A percentile compares a stretch with the other conserved stretches of the same genome.
Conservation (phyloP, 1,284 basidiomycete genomes). For the Irpex sp. region DNA sequence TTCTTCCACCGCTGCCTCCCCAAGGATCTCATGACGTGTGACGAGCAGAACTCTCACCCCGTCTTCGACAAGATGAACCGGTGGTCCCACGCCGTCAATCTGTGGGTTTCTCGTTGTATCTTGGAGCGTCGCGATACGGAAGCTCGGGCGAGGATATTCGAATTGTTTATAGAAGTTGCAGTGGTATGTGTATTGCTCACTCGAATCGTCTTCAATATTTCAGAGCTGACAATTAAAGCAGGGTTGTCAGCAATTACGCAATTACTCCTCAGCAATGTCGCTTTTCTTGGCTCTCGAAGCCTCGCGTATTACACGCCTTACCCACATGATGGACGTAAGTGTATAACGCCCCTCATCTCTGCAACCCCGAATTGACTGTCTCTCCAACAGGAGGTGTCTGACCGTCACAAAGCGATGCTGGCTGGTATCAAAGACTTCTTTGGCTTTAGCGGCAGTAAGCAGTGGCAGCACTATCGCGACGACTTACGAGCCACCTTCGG, state of each 20-base stretch:
- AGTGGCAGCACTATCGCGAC: background rate
- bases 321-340: slow-evolving; percentile 3
- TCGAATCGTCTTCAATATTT: background rate
- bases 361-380: background rate
- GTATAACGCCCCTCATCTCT: background rate
- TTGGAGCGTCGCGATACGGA: background rate
- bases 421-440: slow-evolving; percentile 1
- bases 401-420: background rate
- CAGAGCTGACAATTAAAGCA: background rate
- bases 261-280: slow-evolving; percentile 6
- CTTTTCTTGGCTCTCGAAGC: slow-evolving; percentile 1
- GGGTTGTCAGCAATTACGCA: slow-evolving; percentile 7
- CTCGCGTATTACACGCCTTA: background rate
- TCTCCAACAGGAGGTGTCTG: background rate
- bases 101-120: slow-evolving; percentile 9
- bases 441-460: background rate
- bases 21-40: slow-evolving; percentile 5
- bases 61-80: slow-evolving; percentile 6
- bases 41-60: slow-evolving; percentile 1
- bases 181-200: slow-evolving; percentile 3
- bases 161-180: slow-evolving; percentile 6
- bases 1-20: slow-evolving; percentile 18
- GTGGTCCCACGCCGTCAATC: slow-evolving; percentile 12
- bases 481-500: background rate
- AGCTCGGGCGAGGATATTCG: slow-evolving; percentile 1